Base-by-base conservation (phyloP, 2,329 filamentous ascomycete genomes). In the Fusarium camptoceras region DNA sequence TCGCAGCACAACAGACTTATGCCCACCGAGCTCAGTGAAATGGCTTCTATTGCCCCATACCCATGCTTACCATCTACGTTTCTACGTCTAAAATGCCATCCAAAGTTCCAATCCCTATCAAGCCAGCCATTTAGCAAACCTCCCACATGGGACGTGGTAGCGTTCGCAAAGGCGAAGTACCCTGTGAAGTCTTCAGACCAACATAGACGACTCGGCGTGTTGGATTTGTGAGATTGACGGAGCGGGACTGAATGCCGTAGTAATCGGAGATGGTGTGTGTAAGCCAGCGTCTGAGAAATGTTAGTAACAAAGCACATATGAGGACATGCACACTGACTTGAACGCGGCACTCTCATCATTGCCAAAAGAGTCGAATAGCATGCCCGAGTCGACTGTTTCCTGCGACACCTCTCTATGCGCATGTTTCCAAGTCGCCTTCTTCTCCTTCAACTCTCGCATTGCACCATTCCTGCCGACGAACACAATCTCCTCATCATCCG, bases 211-310 rank as follows among this genome's bases (percentile, higher is more conserved):
- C 91, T 54, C 93, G 88, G 55, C 91, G 87, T 16, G 89, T 87
- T 5, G 93, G 91, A 70, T 89, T 85, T 31, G 89, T 90, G 2
- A 91, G 86, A 0, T 91, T 92, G 64, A 95, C 88, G 7, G 92
- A 94, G 83, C 90, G 94, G 22, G 94, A 97, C 65, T 90, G 88
- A 59, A 98, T 86, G 46, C 94, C 94, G 77, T 98, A 98, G 79
- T 98, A 98, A 42, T 91, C 89, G 12, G 93, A 95, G 68, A 98
- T 94, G 61, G 93, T 92, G 80, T 98, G 94, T 2, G 97, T 93
- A 56, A 98, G 88, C 92, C 94, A 98, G 69, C 95, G 92, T 72
- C 92, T 95, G 20, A 7, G 46, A n/a, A 22, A 18, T 30, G 58
- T 74, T 42, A 72, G 64, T 47, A 55, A 44, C 14, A 4, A 18